These are phyloP conservation scores for Aureobasidium sp. DNA, from an alignment of 2,329 filamentous ascomycete genomes.

Conservation along the genomic window DNA sequence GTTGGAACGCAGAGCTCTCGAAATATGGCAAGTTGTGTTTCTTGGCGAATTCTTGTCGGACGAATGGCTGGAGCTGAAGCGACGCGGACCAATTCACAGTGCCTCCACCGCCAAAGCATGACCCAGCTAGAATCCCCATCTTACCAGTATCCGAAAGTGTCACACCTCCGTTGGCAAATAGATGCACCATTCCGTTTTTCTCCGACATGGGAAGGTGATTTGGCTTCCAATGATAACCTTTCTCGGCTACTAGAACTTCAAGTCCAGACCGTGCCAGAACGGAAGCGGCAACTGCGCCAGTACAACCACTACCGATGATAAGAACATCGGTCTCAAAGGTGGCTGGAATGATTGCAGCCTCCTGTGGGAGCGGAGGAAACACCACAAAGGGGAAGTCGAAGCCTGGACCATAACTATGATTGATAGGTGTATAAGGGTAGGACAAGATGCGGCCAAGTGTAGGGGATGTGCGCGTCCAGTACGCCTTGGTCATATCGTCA, in stretches of 20 bases:
- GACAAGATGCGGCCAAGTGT: conserved; percentile 50
- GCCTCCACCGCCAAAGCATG: conserved; percentile 77
- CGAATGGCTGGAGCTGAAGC: conserved; percentile 63
- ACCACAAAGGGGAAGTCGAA: conserved; percentile 58
- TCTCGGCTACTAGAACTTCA: conserved; percentile 73
- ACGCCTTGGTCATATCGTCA: conserved; percentile 47
- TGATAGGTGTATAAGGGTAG: conserved; percentile 50
- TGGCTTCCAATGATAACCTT: conserved; percentile 68
- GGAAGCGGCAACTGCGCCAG: conserved; percentile 74
- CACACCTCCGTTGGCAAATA: conserved; percentile 64
- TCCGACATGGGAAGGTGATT: conserved; percentile 69
- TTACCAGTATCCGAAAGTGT: conserved; percentile 45
- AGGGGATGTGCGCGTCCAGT: conserved; percentile 51
- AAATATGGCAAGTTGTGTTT: conserved; percentile 62
- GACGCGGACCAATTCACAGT: conserved; percentile 77
- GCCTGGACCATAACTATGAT: conserved; percentile 37
- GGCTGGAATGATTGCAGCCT: conserved; percentile 38
- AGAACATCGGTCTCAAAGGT: conserved; percentile 72
- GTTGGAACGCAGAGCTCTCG: conserved; percentile 64
- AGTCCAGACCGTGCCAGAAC: conserved; percentile 70
- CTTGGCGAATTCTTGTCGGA: conserved; percentile 73
- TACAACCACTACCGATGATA: conserved; percentile 80
- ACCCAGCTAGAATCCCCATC: conserved; percentile 58
- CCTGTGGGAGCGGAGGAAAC: conserved; percentile 41
- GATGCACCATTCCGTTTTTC: conserved; percentile 50